Evolutionary conservation across 495 filamentous ascomycete species (phyloP), one percentile per base, ranked within the genome.

Genomic region (Trichodelitschia bisporula): DNA sequence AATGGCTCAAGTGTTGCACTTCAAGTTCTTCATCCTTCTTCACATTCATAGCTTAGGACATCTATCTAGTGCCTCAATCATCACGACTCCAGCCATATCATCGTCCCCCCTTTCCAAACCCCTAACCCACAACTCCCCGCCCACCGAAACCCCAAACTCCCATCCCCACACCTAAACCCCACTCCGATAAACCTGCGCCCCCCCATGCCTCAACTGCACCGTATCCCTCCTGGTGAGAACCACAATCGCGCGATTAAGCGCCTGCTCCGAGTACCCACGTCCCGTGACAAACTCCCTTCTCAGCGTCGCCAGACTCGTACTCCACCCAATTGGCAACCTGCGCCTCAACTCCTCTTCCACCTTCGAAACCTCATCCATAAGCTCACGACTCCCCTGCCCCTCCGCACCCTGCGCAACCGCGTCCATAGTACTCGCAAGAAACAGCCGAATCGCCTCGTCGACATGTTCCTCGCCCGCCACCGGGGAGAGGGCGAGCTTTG

Each of bases 401-500:
- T 72, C 68, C n/a, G n/a, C n/a, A 17, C 84, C 86, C 43, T 91
- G 79, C 26, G 76, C 78, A 24, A 93, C 78, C 2, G 86, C 86
- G 50, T 99, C 84, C 86, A 99, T 99, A 29, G 86, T 99, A 1
- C 69, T 77, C 26, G 84, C 89, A 3, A 99, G 56, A 71, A 99
- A 99, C 18, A 99, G 66, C 0, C 89, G 73, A 43, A 99, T 99
- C 1, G 89, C 86, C 55, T 99, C 86, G 47, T 99, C 82, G 29
- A 99, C 86, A 50, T 99, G 86, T 30, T 65, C 59, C 50, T 90
- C 82, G 1, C 72, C 79, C 14, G 83, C 86, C 17, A 92, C 59
- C 16, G 82, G 70, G 0, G 71, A 76, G 15, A 99, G 67, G 1
- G 71, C 61, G 11, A 99, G 54, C 49, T 99, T 99, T 32, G 86